Base-by-base conservation (phyloP, 192 early-diverging fungal genomes). In the Phlyctochytrium planicorne region DNA sequence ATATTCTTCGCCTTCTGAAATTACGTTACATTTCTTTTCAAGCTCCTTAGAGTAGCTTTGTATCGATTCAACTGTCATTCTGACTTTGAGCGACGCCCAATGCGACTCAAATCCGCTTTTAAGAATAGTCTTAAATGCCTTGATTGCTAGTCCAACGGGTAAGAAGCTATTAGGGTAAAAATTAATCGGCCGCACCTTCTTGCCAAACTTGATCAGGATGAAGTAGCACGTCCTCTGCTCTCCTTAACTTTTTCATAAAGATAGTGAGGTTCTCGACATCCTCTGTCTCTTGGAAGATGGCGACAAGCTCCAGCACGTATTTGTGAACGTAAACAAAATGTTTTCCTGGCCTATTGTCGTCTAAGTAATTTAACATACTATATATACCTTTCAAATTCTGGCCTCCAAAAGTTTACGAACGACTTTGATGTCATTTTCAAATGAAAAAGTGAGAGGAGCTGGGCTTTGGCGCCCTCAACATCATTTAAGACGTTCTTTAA, bases 321-420 rank as follows among this genome's bases (percentile, higher is more conserved):
- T 91, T 78, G 34, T 84, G 81, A 1, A 90, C 77, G 63, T 90
- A 93, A 4, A 88, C 79, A 72, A 88, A 93, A 62, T 91, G 90
- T 50, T 87, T 89, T 24, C 90, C 91, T 10, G 88, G 83, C n/a
- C n/a, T n/a, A n/a, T n/a, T n/a, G n/a, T n/a, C n/a, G 34, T 86
- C 88, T 40, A 25, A 37, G 25, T 2, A 12, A 29, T 25, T 29
- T 37, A 30, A 66, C 30, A 31, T 6, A 1, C 31, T 16, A 60
- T 35, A 17, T 69, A 59, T 77, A 85, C 78, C 87, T 75, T 78
- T 92, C 90, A 77, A 88, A 92, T 68, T 89, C 89, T 3, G 88
- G 87, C 60, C 84, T 90, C 91, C 87, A 93, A 31, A 91, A 86
- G 65, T 88, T 84, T 34, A 88, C 84, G 34, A 87, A 71, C 17